Conservation (phyloP, 257 asterid species). For the Salvia rosmarinus region DNA sequence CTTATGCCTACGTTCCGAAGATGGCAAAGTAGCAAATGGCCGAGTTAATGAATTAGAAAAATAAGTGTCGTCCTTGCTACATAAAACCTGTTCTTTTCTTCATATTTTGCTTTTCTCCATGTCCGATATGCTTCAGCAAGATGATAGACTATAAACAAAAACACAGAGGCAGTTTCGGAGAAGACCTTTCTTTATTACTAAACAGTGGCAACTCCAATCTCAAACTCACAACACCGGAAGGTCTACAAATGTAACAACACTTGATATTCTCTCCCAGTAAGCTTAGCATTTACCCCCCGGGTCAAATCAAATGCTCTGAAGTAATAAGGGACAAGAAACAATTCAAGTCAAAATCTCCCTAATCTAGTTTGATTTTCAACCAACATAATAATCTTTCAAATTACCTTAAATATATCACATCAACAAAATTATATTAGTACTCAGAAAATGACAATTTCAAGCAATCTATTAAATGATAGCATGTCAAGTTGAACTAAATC, state of each 20-base stretch:
- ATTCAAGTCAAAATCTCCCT: conserved; percentile 28
- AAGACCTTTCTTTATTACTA: conserved; percentile 2
- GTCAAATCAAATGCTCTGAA: conserved; percentile 11
- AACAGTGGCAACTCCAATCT: conserved; percentile 7
- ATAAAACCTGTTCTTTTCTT: conserved; percentile 3
- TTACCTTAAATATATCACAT: not conserved
- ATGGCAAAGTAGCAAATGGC: conserved; percentile 8
- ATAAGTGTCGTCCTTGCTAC: not conserved
- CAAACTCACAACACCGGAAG: conserved; percentile 15
- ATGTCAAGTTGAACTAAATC: conserved; percentile 29
- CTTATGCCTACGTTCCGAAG: too few species aligned
- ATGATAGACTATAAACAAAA: conserved; percentile 8
- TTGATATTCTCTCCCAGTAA: conserved; percentile 5
- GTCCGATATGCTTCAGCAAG: not conserved
- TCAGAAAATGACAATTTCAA: conserved; percentile 10
- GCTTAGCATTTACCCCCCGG: not conserved
- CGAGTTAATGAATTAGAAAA: conserved; percentile 3
- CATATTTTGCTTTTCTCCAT: conserved; percentile 6
- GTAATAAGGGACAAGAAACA: conserved; percentile 1
- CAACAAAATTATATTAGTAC: not conserved
- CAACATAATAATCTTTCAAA: not conserved
- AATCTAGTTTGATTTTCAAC: conserved; percentile 18
- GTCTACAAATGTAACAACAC: not conserved
- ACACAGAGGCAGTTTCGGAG: not conserved
- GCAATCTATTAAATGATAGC: conserved; percentile 11